These are phyloP conservation scores for Monilinia laxa DNA, from an alignment of 2,329 filamentous ascomycete species.

Conservation along the genomic window DNA sequence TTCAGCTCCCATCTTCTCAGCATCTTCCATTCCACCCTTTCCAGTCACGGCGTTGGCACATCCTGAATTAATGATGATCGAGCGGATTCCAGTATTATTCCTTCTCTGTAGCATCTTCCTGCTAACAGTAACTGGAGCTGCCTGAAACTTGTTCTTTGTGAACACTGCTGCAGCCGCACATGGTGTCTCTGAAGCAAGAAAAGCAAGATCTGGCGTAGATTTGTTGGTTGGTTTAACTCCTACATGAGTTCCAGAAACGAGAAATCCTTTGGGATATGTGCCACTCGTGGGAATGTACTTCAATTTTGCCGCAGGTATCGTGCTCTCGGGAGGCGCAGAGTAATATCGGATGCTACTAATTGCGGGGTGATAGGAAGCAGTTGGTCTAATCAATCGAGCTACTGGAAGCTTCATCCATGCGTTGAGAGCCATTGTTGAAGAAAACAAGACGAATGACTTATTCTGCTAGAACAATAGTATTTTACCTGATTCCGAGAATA, in stretches of 20 bases:
- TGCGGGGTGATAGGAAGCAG: conserved; percentile 29
- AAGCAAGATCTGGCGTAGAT: conserved; percentile 83
- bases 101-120: conserved; percentile 66
- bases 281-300: conserved; percentile 86
- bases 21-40: conserved; percentile 84
- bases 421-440: conserved; percentile 37
- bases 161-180: conserved; percentile 90
- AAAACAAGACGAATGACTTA: not conserved
- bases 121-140: conserved; percentile 88
- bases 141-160: conserved; percentile 98
- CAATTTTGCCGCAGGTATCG: conserved; percentile 75
- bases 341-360: conserved; percentile 47
- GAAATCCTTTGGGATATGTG: conserved; percentile 87
- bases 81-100: conserved; percentile 68
- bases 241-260: conserved; percentile 81
- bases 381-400: conserved; percentile 33
- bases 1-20: conserved; percentile 74
- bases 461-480: not conserved
- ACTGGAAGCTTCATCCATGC: conserved; percentile 30
- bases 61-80: conserved; percentile 90
- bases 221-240: conserved; percentile 94
- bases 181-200: conserved; percentile 82
- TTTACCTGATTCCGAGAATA: conserved; percentile 3
- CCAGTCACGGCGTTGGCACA: conserved; percentile 98
- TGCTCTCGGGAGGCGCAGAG: conserved; percentile 56